These are phyloP conservation scores for Phlyctochytrium arcticum DNA, from an alignment of 192 early-diverging fungal genomes.

Conservation along the genomic window DNA sequence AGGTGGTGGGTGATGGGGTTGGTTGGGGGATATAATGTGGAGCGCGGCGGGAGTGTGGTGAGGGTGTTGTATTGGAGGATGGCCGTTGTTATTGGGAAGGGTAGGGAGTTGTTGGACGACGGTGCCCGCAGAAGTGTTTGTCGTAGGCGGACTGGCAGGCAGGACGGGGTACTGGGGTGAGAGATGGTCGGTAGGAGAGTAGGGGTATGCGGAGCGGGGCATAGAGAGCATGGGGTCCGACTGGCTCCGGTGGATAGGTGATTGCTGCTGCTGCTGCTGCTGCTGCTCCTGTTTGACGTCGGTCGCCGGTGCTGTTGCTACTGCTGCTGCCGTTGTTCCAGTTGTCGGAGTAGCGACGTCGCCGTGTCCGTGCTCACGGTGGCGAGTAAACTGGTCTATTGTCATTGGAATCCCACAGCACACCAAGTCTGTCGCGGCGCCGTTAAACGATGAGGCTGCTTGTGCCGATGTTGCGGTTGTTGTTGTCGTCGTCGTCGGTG, in stretches of 20 bases:
- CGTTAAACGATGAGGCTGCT: neutral
- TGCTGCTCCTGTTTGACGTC: neutral
- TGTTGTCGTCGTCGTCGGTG: neutral
- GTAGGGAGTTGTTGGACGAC: neutral
- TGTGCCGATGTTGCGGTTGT: neutral
- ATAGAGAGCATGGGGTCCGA: constrained; percentile 25
- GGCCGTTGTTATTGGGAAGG: neutral
- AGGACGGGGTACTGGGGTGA: neutral
- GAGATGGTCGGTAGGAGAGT: constrained; percentile 14
- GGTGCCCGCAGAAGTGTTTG: neutral
- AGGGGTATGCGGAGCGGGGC: constrained; percentile 23
- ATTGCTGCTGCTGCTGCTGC: neutral
- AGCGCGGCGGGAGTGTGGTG: neutral
- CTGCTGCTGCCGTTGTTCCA: neutral
- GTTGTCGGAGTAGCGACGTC: neutral
- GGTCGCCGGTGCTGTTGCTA: neutral
- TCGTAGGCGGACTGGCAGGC: neutral
- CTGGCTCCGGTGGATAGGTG: constrained; percentile 16
- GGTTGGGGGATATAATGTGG: neutral
- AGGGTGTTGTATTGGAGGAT: neutral
- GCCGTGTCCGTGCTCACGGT: constrained; percentile 7
- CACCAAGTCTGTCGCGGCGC: neutral
- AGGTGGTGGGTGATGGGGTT: neutral
- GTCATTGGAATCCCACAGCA: constrained; percentile 17
- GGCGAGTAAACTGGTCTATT: constrained; percentile 2